These are phyloP conservation scores for Hypoxylon crocopeplum DNA, from an alignment of 495 filamentous ascomycete species.

Conservation along the genomic window DNA sequence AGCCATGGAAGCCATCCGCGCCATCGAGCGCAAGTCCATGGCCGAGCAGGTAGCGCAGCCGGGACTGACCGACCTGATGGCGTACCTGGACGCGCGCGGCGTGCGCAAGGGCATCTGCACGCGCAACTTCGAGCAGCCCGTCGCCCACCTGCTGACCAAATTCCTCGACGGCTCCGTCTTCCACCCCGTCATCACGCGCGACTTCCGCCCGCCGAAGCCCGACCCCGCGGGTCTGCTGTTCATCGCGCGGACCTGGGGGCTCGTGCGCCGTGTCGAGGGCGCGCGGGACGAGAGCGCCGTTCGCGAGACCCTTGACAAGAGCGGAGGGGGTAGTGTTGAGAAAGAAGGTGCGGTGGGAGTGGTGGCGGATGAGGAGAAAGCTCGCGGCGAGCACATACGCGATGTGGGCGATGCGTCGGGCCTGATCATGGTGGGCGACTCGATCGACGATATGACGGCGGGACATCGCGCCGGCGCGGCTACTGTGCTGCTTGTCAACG, in stretches of 20 bases:
- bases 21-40: slow-evolving; percentile 84
- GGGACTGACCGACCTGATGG: slow-evolving; percentile 76
- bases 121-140: slow-evolving; percentile 84
- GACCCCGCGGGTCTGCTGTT: slow-evolving; percentile 86
- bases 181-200: slow-evolving; percentile 83
- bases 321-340: slow-evolving; percentile 10
- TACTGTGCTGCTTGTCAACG: slow-evolving; percentile 85
- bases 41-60: slow-evolving; percentile 76
- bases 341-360: slow-evolving; percentile 22
- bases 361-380: neutral
- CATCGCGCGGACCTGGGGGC: slow-evolving; percentile 78
- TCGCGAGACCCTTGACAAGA: slow-evolving; percentile 25
- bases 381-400: slow-evolving; percentile 11
- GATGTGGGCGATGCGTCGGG: slow-evolving; percentile 53
- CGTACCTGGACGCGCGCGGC: slow-evolving; percentile 71
- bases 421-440: slow-evolving; percentile 78
- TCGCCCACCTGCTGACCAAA: slow-evolving; percentile 71
- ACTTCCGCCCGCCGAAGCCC: slow-evolving; percentile 85
- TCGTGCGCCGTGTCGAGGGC: slow-evolving; percentile 51
- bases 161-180: slow-evolving; percentile 74
- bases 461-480: slow-evolving; percentile 84
- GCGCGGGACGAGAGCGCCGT: slow-evolving; percentile 23
- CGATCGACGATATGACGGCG: slow-evolving; percentile 91
- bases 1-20: slow-evolving; percentile 75
- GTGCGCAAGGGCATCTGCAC: slow-evolving; percentile 88